Percentiles rank a stretch among this genome's conserved stretches.
Conservation (phyloP, 352 stramenopile species). For the Blastocystis sp. region DNA sequence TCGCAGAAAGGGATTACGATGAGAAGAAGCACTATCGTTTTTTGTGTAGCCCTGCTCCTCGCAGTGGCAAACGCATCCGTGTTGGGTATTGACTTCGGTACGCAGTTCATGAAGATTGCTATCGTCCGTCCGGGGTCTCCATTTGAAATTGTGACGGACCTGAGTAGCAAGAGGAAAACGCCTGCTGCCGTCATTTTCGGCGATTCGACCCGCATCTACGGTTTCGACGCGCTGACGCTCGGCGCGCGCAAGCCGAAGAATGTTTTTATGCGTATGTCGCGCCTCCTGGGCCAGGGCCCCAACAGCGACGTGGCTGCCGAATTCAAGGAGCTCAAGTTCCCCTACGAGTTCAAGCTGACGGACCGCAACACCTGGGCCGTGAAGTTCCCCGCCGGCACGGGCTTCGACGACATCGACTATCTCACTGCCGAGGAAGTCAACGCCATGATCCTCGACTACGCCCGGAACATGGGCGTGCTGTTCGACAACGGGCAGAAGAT, state of each 20-base stretch:
- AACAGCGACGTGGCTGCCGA: slow-evolving; percentile 75
- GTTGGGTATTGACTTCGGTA: slow-evolving; percentile 86
- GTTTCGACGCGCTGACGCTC: slow-evolving; percentile 85
- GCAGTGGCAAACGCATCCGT: slow-evolving; percentile 69
- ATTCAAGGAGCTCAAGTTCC: slow-evolving; percentile 78
- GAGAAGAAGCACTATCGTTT: slow-evolving; percentile 18
- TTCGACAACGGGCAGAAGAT: slow-evolving; percentile 80
- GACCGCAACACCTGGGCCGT: slow-evolving; percentile 67
- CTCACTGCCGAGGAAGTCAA: slow-evolving; percentile 69
- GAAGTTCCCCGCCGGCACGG: slow-evolving; percentile 60
- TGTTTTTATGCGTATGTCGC: slow-evolving; percentile 75
- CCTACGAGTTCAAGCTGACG: slow-evolving; percentile 73
- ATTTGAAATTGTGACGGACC: slow-evolving; percentile 90
- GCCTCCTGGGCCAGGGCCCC: slow-evolving; percentile 84
- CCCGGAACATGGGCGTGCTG: slow-evolving; percentile 74
- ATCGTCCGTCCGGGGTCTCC: slow-evolving; percentile 86
- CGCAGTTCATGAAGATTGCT: slow-evolving; percentile 86
- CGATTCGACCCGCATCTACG: slow-evolving; percentile 86
- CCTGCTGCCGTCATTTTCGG: slow-evolving; percentile 87
- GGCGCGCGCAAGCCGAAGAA: slow-evolving; percentile 84
- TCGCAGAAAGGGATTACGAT: background rate
- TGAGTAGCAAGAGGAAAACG: slow-evolving; percentile 95
- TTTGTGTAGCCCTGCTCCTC: slow-evolving; percentile 27
- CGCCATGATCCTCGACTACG: slow-evolving; percentile 72
- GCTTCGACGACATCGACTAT: slow-evolving; percentile 65